Evolutionary conservation across 2,329 filamentous ascomycete genomes (phyloP).

Genomic region (Trichoderma guizhouense): DNA sequence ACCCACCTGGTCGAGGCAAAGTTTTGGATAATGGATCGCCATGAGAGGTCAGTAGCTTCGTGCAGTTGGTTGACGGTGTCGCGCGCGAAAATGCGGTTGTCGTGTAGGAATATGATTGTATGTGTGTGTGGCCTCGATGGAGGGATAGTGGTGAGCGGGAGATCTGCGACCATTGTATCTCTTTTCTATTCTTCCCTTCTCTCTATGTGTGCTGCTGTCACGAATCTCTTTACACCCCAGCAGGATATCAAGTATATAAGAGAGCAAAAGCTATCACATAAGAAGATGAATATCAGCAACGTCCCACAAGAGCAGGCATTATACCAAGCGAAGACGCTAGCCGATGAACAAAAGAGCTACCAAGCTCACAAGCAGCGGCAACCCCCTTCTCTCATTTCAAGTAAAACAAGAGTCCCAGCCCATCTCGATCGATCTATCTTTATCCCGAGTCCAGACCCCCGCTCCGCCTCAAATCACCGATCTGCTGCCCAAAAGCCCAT

Average conservation of each 20-base stretch:
- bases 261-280: background rate
- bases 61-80: background rate
- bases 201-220: background rate
- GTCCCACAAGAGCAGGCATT: background rate
- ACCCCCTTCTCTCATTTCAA: background rate
- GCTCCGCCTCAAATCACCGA: background rate
- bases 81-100: background rate
- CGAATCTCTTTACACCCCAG: background rate
- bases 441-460: slow-evolving; percentile 2
- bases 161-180: slow-evolving; percentile 6
- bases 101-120: slow-evolving; percentile 14
- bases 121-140: slow-evolving; percentile 10
- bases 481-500: slow-evolving; percentile 5
- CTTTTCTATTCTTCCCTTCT: background rate
- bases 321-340: background rate
- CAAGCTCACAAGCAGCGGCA: background rate
- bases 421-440: slow-evolving; percentile 2
- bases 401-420: background rate
- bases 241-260: background rate
- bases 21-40: slow-evolving; percentile 15
- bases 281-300: background rate
- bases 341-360: background rate
- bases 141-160: slow-evolving; percentile 12
- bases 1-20: slow-evolving; percentile 15
- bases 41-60: slow-evolving; percentile 3